These are phyloP conservation scores for Mortierella sp. DNA, from an alignment of 371 early-diverging fungal genomes.

Conservation along the genomic window DNA sequence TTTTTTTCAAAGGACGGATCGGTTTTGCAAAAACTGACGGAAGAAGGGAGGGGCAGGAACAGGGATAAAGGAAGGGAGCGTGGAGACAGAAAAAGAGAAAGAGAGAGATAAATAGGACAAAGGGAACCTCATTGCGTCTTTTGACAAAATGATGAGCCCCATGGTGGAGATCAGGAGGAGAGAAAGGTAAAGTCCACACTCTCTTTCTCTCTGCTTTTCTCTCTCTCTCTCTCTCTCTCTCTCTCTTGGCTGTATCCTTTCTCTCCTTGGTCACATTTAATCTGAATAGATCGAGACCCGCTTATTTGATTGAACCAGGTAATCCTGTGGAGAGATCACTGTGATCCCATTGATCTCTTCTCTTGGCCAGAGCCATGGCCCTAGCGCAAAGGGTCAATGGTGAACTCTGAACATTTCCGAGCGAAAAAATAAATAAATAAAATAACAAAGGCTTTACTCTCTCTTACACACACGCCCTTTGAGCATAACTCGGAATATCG, in stretches of 20 bases:
- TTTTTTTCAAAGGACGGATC: not conserved
- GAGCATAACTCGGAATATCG: too few relatives aligned
- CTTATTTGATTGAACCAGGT: too few relatives aligned
- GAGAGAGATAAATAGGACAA: not conserved
- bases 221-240: not conserved
- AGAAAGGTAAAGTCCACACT: slow-evolving; percentile 1
- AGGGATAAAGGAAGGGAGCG: not conserved
- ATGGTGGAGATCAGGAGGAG: not conserved
- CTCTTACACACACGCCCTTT: too few relatives aligned
- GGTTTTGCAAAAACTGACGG: not conserved
- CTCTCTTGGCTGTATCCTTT: not conserved
- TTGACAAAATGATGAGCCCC: not conserved
- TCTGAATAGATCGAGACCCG: too few relatives aligned
- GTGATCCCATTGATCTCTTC: too few relatives aligned
- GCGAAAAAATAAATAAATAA: too few relatives aligned
- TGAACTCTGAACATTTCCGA: too few relatives aligned
- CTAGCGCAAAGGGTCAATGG: too few relatives aligned
- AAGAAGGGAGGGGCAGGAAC: not conserved
- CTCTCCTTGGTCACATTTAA: too few relatives aligned
- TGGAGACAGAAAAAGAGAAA: not conserved
- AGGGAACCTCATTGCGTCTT: not conserved
- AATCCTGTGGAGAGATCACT: too few relatives aligned
- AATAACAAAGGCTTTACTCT: too few relatives aligned
- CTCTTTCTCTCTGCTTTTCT: not conserved
- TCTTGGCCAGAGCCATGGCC: too few relatives aligned